Evolutionary conservation across 208 protist genomes (phyloP).

Genomic region (Phytomonas sp.): DNA sequence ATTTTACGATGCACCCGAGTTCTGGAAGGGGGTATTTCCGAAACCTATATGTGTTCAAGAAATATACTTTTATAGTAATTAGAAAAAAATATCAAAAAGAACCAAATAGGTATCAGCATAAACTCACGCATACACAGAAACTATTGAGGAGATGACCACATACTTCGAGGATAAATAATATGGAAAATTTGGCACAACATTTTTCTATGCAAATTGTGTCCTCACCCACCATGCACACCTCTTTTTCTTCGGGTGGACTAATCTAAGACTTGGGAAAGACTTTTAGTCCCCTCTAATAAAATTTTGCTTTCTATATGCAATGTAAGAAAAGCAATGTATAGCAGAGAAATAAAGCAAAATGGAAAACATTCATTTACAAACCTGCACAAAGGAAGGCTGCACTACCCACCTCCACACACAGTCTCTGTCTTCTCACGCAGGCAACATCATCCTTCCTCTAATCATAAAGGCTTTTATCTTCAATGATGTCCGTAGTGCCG

Average conservation of each 20-base stretch:
- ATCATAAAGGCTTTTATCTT: not conserved
- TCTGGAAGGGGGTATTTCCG: not conserved
- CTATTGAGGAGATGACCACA: not conserved
- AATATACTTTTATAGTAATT: not conserved
- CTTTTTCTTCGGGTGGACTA: not conserved
- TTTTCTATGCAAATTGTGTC: not conserved
- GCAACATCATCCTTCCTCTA: not conserved
- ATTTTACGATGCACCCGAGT: not conserved
- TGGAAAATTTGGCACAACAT: not conserved
- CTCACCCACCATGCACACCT: not conserved
- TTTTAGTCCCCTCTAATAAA: not conserved
- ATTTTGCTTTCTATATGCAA: not conserved
- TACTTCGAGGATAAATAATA: not conserved
- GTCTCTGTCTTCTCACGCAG: not conserved
- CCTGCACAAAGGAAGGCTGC: too few relatives aligned
- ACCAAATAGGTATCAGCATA: not conserved
- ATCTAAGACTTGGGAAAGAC: not conserved
- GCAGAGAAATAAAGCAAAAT: not conserved
- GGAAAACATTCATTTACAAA: not conserved
- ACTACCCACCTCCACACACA: not conserved
- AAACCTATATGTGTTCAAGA: not conserved
- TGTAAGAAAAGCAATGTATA: not conserved
- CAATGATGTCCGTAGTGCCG: conserved; percentile 48
- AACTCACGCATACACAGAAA: not conserved
- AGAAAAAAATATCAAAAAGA: not conserved